These are phyloP conservation scores for Mallotus repandus DNA, from an alignment of 441 rosid species.

Conservation along the genomic window DNA sequence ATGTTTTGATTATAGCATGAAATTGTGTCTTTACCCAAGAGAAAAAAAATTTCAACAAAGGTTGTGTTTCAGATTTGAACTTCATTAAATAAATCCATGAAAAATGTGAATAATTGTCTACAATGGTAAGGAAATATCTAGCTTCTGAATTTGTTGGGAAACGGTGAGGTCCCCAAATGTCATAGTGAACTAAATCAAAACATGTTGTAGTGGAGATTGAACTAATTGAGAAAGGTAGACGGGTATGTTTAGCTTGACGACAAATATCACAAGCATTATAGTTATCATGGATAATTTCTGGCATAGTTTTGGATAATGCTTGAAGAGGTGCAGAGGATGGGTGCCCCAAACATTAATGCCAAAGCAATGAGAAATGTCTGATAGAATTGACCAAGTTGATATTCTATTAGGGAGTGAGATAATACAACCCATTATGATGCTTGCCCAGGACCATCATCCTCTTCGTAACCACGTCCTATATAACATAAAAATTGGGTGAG, in stretches of 20 bases:
- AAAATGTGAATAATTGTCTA: constrained; percentile 10
- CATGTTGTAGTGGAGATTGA: not conserved
- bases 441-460: not conserved
- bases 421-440: not conserved
- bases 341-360: constrained; percentile 2
- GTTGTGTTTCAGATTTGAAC: not conserved
- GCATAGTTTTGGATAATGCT: not conserved
- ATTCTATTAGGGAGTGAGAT: not conserved
- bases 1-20: not conserved
- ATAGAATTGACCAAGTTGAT: not conserved
- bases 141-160: not conserved
- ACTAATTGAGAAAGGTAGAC: not conserved
- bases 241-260: not conserved
- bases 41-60: constrained; percentile 1
- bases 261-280: not conserved
- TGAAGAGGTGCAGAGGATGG: not conserved
- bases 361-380: not conserved
- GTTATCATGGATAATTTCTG: not conserved
- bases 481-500: not conserved
- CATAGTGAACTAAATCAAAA: constrained; percentile 12
- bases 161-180: not conserved
- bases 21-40: not conserved
- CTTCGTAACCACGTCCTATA: not conserved
- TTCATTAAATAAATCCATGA: not conserved
- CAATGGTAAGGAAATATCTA: constrained; percentile 6